phyloP scores from a whole-genome alignment of 345 rosid genomes.

The Lepidium africanum region DNA sequence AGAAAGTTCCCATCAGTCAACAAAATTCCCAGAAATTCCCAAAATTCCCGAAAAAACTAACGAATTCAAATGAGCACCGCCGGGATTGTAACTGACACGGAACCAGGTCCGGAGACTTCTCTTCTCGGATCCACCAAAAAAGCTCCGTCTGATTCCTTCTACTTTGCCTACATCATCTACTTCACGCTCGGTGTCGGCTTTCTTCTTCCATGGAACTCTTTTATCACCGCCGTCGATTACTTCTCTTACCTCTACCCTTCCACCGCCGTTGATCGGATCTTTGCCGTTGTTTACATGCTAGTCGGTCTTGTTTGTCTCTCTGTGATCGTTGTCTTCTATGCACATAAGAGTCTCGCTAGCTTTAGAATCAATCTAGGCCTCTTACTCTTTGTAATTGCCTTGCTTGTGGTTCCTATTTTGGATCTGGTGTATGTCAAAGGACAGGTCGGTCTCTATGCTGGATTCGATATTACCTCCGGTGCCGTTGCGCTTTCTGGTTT shows the following conservation, averaged over 20 bases:
- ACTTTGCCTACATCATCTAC: constrained; percentile 79
- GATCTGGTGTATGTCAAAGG: constrained; percentile 72
- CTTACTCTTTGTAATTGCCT: constrained; percentile 42
- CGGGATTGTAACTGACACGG: constrained; percentile 25
- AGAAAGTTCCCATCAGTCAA: background rate
- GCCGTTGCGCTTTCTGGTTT: constrained; percentile 55
- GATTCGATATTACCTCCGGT: constrained; percentile 56
- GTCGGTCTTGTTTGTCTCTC: constrained; percentile 56
- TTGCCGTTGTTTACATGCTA: constrained; percentile 74
- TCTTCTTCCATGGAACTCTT: constrained; percentile 98
- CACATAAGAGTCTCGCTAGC: constrained; percentile 62
- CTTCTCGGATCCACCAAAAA: constrained; percentile 32
- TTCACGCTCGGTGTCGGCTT: constrained; percentile 76
- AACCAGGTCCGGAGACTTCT: constrained; percentile 44
- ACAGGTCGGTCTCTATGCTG: constrained; percentile 59
- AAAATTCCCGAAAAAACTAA: background rate
- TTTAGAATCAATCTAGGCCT: constrained; percentile 76
- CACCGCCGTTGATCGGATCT: constrained; percentile 78
- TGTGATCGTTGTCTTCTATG: constrained; percentile 48
- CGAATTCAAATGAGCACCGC: constrained; percentile 35
- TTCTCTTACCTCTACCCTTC: constrained; percentile 88
- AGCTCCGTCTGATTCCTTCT: constrained; percentile 54
- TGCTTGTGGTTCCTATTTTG: constrained; percentile 69
- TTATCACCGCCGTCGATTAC: constrained; percentile 98
- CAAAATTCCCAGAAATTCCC: constrained; percentile 2